phyloP scores from a whole-genome alignment of 305 asterid genomes.

The Fraxinus floribunda region DNA sequence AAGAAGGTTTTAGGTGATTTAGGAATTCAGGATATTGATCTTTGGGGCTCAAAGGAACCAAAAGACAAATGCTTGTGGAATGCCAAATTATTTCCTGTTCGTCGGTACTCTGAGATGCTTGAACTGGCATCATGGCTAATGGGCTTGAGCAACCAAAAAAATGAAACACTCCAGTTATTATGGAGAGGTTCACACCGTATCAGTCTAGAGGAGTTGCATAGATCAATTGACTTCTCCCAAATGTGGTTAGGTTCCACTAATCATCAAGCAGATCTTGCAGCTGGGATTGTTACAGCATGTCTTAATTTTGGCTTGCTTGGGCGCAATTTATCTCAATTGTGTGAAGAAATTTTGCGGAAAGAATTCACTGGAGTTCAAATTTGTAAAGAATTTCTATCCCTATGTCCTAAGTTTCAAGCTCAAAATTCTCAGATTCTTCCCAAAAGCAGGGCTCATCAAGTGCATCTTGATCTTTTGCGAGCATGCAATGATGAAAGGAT shows the following conservation, averaged over 20 bases:
- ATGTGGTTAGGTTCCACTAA: conserved; percentile 78
- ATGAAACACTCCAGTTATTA: conserved; percentile 34
- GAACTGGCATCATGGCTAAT: conserved; percentile 79
- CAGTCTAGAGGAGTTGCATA: conserved; percentile 91
- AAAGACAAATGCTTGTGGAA: conserved; percentile 86
- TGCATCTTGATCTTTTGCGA: conserved; percentile 78
- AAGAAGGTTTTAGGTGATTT: conserved; percentile 70
- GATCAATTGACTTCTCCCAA: conserved; percentile 69
- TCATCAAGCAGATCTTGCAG: conserved; percentile 89
- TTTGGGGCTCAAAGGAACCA: conserved; percentile 62
- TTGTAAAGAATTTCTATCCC: conserved; percentile 61
- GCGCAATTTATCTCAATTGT: conserved; percentile 77
- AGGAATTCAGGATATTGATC: conserved; percentile 65
- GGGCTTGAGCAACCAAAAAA: conserved; percentile 61
- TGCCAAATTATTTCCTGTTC: conserved; percentile 81
- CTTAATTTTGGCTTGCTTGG: conserved; percentile 88
- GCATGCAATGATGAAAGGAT: conserved; percentile 58
- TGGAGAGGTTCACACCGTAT: conserved; percentile 78
- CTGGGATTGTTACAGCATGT: conserved; percentile 75
- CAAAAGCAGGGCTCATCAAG: conserved; percentile 89
- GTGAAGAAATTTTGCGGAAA: conserved; percentile 76
- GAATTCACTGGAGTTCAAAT: conserved; percentile 56
- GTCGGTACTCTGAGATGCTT: conserved; percentile 77
- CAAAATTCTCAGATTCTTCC: conserved; percentile 89
- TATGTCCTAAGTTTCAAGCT: conserved; percentile 52